phyloP scores from a whole-genome alignment of 1,139 yeast genomes.

The Ogataea hybrid region DNA sequence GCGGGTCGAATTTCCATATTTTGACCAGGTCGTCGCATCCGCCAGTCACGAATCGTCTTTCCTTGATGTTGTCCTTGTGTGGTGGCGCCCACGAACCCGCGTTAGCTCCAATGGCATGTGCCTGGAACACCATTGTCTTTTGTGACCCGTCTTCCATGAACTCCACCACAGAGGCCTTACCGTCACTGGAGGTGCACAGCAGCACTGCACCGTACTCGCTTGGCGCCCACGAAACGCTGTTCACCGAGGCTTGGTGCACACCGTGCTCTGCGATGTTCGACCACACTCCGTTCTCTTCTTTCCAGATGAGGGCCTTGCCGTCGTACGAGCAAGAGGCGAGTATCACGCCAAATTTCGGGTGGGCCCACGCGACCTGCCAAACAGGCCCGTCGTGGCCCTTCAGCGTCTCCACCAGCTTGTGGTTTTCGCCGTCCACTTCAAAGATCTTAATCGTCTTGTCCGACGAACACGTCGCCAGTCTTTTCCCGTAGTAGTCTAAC shows the following conservation, averaged over 20 bases:
- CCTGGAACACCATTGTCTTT: constrained; percentile 55
- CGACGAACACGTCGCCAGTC: constrained; percentile 92
- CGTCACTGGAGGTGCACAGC: constrained; percentile 91
- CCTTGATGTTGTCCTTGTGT: constrained; percentile 31
- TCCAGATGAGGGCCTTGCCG: constrained; percentile 93
- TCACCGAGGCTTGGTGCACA: constrained; percentile 91
- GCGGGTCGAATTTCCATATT: constrained; percentile 76
- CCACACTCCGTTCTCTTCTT: constrained; percentile 91
- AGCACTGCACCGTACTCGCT: constrained; percentile 93
- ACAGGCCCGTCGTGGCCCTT: constrained; percentile 96
- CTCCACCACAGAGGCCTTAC: constrained; percentile 85
- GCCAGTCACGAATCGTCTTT: constrained; percentile 80
- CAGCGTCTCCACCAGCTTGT: constrained; percentile 76
- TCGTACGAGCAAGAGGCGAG: constrained; percentile 95
- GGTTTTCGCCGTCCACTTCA: constrained; percentile 83
- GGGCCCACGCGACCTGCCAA: constrained; percentile 99
- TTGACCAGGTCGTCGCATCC: constrained; percentile 94
- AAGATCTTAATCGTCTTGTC: constrained; percentile 93
- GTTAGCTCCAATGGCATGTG: constrained; percentile 92
- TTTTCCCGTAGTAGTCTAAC: constrained; percentile 91
- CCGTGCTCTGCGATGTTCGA: constrained; percentile 82
- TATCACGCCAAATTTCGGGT: constrained; percentile 94
- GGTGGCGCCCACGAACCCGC: constrained; percentile 96
- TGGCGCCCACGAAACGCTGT: constrained; percentile 96
- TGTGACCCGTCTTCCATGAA: constrained; percentile 89